phyloP scores from a whole-genome alignment of 257 asterid genomes.

The Ilex asprella region DNA sequence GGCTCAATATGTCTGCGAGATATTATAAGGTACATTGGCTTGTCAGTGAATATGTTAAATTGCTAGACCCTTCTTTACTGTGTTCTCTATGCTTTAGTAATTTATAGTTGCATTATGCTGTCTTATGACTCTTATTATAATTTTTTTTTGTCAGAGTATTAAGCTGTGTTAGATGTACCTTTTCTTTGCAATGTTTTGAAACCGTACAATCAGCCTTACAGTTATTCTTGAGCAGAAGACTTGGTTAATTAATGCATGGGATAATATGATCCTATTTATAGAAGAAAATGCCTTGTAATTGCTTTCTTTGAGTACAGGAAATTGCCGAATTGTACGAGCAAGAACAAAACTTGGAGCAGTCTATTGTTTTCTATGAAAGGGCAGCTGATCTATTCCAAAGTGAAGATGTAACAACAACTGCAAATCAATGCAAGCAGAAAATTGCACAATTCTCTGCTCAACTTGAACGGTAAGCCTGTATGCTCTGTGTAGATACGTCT shows the following conservation, averaged over 20 bases:
- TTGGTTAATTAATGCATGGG: no score
- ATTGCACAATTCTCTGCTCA: conserved; percentile 41
- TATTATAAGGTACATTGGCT: conserved; percentile 70
- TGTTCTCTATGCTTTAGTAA: no score
- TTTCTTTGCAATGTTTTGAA: no score
- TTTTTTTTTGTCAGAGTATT: no score
- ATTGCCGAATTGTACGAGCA: conserved; percentile 37
- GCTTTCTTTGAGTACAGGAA: conserved; percentile 15
- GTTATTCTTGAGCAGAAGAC: no score
- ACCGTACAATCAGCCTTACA: no score
- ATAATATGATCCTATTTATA: no score
- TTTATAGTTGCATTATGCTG: no score
- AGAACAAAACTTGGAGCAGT: conserved; percentile 23
- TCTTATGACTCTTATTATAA: no score
- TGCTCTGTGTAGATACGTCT: conserved; percentile 7
- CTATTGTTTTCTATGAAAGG: conserved; percentile 35
- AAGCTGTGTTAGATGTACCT: no score
- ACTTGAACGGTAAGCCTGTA: conserved; percentile 29
- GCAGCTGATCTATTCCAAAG: conserved; percentile 35
- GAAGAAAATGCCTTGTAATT: no score
- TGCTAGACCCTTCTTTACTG: background rate
- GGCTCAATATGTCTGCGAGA: conserved; percentile 94
- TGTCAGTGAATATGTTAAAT: background rate
- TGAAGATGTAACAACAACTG: conserved; percentile 30
- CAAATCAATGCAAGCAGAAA: conserved; percentile 40